phyloP scores from a whole-genome alignment of 768 basidiomycete genomes.

The Hygrophorus pudorinus region DNA sequence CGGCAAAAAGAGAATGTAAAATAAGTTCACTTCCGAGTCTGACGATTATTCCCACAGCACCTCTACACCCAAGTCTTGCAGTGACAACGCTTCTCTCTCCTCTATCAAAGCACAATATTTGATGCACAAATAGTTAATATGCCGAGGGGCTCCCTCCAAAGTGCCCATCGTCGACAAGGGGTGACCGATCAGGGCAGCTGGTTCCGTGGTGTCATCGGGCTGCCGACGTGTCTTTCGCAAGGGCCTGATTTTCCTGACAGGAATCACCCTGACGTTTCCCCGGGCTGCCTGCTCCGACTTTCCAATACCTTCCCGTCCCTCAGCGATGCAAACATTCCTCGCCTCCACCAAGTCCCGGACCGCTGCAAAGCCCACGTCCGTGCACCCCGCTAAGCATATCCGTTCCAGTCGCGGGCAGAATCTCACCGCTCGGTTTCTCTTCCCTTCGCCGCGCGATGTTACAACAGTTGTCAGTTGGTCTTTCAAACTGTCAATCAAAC shows the following conservation, averaged over 20 bases:
- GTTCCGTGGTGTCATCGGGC: constrained; percentile 5
- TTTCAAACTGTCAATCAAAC: constrained; percentile 30
- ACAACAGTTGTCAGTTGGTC: constrained; percentile 16
- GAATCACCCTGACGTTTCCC: not conserved
- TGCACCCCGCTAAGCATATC: constrained; percentile 42
- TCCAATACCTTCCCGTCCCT: not conserved
- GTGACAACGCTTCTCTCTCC: constrained; percentile 25
- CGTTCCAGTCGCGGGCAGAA: constrained; percentile 41
- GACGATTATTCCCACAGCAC: no score
- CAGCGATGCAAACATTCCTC: constrained; percentile 16
- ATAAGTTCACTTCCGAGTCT: no score
- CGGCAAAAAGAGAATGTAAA: no score
- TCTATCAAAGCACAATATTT: constrained; percentile 29
- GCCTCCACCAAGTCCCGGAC: constrained; percentile 28
- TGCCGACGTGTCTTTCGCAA: constrained; percentile 23
- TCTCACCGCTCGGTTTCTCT: constrained; percentile 27
- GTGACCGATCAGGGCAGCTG: constrained; percentile 1
- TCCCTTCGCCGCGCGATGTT: constrained; percentile 5
- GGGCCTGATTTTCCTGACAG: constrained; percentile 25
- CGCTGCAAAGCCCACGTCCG: constrained; percentile 28
- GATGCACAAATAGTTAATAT: constrained; percentile 33
- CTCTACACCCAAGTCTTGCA: constrained; percentile 28
- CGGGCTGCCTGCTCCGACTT: not conserved
- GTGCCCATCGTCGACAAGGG: constrained; percentile 12
- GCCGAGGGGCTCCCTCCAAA: constrained; percentile 23